Evolutionary conservation across 2,329 filamentous ascomycete species (phyloP).

Genomic region (Calonectria henricotiae): DNA sequence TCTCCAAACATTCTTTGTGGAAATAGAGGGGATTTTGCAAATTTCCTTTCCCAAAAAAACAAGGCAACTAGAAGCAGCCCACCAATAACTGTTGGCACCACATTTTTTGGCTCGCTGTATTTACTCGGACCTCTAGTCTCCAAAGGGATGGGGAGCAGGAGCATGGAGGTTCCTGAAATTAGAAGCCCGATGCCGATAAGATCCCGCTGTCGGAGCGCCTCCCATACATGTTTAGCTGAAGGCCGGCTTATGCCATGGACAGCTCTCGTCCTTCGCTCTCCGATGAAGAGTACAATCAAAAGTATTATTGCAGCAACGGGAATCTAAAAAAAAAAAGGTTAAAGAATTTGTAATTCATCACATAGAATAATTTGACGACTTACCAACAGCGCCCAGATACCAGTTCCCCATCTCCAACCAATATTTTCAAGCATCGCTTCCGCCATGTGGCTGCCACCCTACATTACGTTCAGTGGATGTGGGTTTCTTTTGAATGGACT

Average conservation of each 20-base stretch:
- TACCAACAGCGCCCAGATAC: neutral
- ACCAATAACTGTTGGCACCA: neutral
- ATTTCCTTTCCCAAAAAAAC: slow-evolving; percentile 4
- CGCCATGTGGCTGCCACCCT: slow-evolving; percentile 9
- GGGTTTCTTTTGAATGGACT: neutral
- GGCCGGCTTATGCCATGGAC: neutral
- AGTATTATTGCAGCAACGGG: neutral
- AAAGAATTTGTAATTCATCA: no score
- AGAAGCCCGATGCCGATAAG: neutral
- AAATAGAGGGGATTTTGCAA: neutral
- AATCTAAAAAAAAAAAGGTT: neutral
- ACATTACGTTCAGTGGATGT: neutral
- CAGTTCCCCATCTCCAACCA: slow-evolving; percentile 17
- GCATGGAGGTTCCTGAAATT: slow-evolving; percentile 9
- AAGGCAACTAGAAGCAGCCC: neutral
- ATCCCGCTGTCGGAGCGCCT: neutral
- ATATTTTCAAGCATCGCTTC: neutral
- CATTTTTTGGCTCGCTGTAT: slow-evolving; percentile 1
- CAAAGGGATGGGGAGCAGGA: neutral
- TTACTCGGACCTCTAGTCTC: neutral
- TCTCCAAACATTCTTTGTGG: neutral
- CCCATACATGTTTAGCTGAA: neutral
- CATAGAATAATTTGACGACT: neutral
- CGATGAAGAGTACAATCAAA: neutral
- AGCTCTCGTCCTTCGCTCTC: neutral